Evolutionary conservation across 2,329 filamentous ascomycete genomes (phyloP).

Genomic region (Escovopsis weberi): DNA sequence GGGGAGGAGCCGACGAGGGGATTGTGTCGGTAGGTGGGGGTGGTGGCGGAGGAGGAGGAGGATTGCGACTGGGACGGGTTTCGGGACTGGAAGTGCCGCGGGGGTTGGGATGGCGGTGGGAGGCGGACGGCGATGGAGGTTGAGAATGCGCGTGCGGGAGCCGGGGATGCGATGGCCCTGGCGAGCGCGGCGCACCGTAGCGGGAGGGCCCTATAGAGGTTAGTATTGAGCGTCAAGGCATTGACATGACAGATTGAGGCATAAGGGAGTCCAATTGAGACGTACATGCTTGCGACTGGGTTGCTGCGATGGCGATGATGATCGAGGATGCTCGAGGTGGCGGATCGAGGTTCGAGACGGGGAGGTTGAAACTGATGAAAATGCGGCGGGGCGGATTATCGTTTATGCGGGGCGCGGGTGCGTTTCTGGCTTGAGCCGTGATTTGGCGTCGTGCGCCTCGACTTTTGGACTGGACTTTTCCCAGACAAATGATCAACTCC

Average conservation of each 20-base stretch:
- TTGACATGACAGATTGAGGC: neutral
- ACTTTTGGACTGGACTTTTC: constrained; percentile 1
- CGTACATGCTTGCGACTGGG: constrained; percentile 2
- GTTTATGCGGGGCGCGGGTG: constrained; percentile 11
- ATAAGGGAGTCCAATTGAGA: neutral
- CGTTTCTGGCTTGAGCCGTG: neutral
- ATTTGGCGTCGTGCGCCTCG: neutral
- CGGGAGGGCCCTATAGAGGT: constrained; percentile 13
- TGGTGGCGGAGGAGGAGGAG: constrained; percentile 2
- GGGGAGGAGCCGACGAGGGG: too few species aligned
- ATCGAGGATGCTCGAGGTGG: constrained; percentile 8
- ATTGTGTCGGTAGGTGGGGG: too few species aligned
- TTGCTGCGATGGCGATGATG: neutral
- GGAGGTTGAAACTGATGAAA: neutral
- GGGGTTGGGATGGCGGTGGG: constrained; percentile 3
- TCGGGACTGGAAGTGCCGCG: neutral
- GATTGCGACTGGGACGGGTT: neutral
- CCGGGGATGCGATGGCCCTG: constrained; percentile 11
- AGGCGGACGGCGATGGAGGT: constrained; percentile 15
- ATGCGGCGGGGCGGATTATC: constrained; percentile 14
- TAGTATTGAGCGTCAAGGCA: neutral
- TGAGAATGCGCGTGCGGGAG: constrained; percentile 17
- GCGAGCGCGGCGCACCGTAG: constrained; percentile 17
- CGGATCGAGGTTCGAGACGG: neutral
- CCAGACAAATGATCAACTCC: too few species aligned